Percentiles rank a stretch among this genome's conserved stretches.
Evolutionary conservation across 2,329 filamentous ascomycete species (phyloP).

Genomic region (Ploettnerulaceae sp.): DNA sequence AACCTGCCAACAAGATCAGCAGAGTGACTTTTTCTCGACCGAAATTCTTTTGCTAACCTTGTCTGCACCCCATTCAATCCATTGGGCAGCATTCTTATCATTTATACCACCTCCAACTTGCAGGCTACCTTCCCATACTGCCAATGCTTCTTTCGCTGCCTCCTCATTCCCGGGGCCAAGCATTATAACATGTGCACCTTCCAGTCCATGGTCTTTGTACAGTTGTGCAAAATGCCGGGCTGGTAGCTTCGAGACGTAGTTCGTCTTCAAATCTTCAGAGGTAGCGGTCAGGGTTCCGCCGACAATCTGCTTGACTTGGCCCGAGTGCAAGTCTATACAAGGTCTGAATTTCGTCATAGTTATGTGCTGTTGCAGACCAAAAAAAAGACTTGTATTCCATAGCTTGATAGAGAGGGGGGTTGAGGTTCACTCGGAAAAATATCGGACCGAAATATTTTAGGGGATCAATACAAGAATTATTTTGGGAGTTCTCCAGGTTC

Average conservation of each 20-base stretch:
- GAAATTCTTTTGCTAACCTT: slow-evolving; percentile 54
- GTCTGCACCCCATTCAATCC: slow-evolving; percentile 83
- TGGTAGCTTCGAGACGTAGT: slow-evolving; percentile 82
- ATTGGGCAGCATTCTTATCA: slow-evolving; percentile 74
- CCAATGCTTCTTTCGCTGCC: slow-evolving; percentile 71
- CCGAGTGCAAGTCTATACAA: slow-evolving; percentile 96
- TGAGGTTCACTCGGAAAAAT: not conserved
- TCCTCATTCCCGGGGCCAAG: slow-evolving; percentile 82
- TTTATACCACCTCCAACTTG: slow-evolving; percentile 95
- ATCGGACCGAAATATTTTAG: not conserved
- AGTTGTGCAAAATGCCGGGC: slow-evolving; percentile 75
- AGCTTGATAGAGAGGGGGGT: slow-evolving; percentile 7
- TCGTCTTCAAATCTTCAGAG: slow-evolving; percentile 70
- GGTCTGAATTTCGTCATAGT: slow-evolving; percentile 90
- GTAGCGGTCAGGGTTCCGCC: slow-evolving; percentile 79
- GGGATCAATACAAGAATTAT: slow-evolving; percentile 4
- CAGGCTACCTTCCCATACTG: slow-evolving; percentile 71
- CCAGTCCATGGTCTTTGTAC: slow-evolving; percentile 69
- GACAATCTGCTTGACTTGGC: slow-evolving; percentile 97
- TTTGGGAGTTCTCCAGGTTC: not conserved
- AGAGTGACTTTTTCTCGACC: slow-evolving; percentile 4
- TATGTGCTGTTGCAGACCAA: slow-evolving; percentile 5
- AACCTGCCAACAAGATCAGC: slow-evolving; percentile 54
- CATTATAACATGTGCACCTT: slow-evolving; percentile 93
- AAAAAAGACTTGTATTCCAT: no score